Percentiles rank a stretch among this genome's conserved stretches.
Conservation (phyloP, 2,329 filamentous ascomycete genomes). For the Fusarium newnesense region DNA sequence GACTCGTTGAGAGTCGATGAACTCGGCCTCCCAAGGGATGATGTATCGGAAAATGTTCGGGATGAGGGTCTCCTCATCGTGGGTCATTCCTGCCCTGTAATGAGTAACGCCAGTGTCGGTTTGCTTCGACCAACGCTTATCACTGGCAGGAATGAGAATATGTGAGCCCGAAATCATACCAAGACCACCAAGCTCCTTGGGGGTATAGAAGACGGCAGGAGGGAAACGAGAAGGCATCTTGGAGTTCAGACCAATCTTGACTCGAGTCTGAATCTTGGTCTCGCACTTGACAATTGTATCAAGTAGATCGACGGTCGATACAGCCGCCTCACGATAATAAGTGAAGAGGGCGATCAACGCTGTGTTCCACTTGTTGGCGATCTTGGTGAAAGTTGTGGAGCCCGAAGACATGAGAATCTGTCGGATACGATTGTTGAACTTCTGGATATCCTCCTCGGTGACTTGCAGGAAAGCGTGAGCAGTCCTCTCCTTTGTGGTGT, state of each 20-base stretch:
- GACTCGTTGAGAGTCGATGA: slow-evolving; percentile 97
- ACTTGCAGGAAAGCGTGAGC: slow-evolving; percentile 98
- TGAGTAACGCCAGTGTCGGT: slow-evolving; percentile 97
- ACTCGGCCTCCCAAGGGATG: slow-evolving; percentile 98
- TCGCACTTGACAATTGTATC: slow-evolving; percentile 99
- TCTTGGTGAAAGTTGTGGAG: slow-evolving; percentile 99
- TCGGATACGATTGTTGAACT: slow-evolving; percentile 98
- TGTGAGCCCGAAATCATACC: slow-evolving; percentile 99
- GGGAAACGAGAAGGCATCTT: slow-evolving; percentile 99
- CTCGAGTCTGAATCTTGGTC: slow-evolving; percentile 98
- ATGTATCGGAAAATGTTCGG: slow-evolving; percentile 99
- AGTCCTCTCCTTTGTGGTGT: slow-evolving; percentile 95
- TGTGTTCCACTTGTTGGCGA: slow-evolving; percentile 99
- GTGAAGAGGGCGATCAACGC: slow-evolving; percentile 97
- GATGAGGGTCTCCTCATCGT: slow-evolving; percentile 96
- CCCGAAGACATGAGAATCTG: slow-evolving; percentile 99
- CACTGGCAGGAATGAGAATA: slow-evolving; percentile 95
- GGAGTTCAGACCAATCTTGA: slow-evolving; percentile 98
- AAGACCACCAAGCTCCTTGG: slow-evolving; percentile 94
- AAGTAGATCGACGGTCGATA: slow-evolving; percentile 91
- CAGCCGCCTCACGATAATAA: slow-evolving; percentile 97
- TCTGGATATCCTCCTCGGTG: slow-evolving; percentile 96
- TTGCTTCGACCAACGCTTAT: slow-evolving; percentile 98
- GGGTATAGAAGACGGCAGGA: slow-evolving; percentile 97
- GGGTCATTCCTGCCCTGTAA: slow-evolving; percentile 96